Percentiles rank a stretch among this genome's conserved stretches.
Conservation (phyloP, 2,329 filamentous ascomycete species). For the Sclerotinia glacialis region DNA sequence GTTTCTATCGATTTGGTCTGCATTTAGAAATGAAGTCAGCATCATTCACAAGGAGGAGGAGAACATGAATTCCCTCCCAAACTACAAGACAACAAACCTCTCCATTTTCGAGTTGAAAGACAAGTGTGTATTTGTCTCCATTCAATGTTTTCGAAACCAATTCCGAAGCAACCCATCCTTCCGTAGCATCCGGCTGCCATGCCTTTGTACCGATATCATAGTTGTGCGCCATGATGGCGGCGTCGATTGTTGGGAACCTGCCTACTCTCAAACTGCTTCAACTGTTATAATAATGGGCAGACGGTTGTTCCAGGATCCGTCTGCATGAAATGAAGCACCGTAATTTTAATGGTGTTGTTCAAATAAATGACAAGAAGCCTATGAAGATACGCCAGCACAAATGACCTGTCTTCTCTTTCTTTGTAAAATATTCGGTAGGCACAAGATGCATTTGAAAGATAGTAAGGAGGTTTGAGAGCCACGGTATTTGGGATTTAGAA, state of each 20-base stretch:
- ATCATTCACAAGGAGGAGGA: constrained; percentile 25
- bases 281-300: constrained; percentile 27
- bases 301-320: constrained; percentile 29
- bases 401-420: constrained; percentile 19
- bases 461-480: constrained; percentile 21
- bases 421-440: constrained; percentile 13
- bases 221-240: constrained; percentile 72
- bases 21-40: constrained; percentile 29
- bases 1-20: constrained; percentile 80
- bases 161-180: constrained; percentile 97
- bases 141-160: constrained; percentile 80
- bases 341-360: constrained; percentile 8
- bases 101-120: constrained; percentile 89
- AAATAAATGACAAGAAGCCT: constrained; percentile 11
- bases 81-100: constrained; percentile 59
- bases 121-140: constrained; percentile 81
- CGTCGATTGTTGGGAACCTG: constrained; percentile 25
- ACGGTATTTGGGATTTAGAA: constrained; percentile 22
- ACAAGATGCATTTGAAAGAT: constrained; percentile 21
- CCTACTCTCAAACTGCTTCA: constrained; percentile 30
- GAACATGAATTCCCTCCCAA: constrained; percentile 14
- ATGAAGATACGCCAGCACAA: constrained; percentile 24
- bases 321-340: constrained; percentile 31
- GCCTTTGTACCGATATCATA: constrained; percentile 96
- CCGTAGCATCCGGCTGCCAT: constrained; percentile 94